These are phyloP conservation scores for Fusarium citri DNA, from an alignment of 2,329 filamentous ascomycete species.

Conservation along the genomic window DNA sequence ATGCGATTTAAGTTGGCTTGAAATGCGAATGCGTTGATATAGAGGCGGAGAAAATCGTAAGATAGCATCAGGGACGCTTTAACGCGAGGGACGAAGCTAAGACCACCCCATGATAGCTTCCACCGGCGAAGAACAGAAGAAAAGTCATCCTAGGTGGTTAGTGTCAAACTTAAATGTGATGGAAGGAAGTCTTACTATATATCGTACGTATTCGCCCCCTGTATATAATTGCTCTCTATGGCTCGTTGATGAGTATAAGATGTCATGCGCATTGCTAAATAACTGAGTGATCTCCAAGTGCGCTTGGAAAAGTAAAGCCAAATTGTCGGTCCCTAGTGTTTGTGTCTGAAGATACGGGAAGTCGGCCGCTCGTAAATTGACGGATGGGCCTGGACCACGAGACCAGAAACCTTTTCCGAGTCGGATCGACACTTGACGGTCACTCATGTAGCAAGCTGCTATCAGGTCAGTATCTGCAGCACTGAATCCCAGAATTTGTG, in stretches of 20 bases:
- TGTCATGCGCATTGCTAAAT: constrained; percentile 79
- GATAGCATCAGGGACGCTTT: constrained; percentile 76
- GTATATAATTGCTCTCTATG: constrained; percentile 77
- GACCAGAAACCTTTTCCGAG: constrained; percentile 81
- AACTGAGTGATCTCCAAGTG: constrained; percentile 77
- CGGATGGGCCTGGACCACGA: constrained; percentile 74
- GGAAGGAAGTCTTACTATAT: constrained; percentile 59
- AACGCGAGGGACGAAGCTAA: constrained; percentile 72
- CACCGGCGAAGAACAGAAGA: constrained; percentile 75
- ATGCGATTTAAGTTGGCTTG: constrained; percentile 72
- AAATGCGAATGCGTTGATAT: constrained; percentile 81
- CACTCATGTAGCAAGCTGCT: constrained; percentile 71
- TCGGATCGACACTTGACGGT: constrained; percentile 76
- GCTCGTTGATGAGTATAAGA: constrained; percentile 77
- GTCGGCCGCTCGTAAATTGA: constrained; percentile 72
- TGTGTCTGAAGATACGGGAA: constrained; percentile 74
- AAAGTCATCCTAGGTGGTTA: constrained; percentile 68
- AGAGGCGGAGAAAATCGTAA: constrained; percentile 78
- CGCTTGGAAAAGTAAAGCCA: constrained; percentile 76
- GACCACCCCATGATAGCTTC: constrained; percentile 76
- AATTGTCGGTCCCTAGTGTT: constrained; percentile 71
- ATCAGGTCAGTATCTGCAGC: not conserved
- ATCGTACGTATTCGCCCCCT: constrained; percentile 78
- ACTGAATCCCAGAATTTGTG: not conserved
- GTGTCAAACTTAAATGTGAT: not conserved